Conservation (phyloP, 2,329 filamentous ascomycete genomes). For the Stachybotrys elegans region DNA sequence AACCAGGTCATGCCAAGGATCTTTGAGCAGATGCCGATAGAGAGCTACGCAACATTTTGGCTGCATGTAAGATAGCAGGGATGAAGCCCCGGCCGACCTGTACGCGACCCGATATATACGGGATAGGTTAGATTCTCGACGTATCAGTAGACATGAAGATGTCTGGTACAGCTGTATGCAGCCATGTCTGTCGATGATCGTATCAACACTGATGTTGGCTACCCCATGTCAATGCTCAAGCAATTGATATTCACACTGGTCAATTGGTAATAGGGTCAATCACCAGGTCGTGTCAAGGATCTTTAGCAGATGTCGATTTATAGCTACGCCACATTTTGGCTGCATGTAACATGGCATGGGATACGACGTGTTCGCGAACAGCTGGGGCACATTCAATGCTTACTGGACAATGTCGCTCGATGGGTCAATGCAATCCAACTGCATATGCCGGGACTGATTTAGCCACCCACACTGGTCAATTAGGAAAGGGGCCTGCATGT, state of each 20-base stretch:
- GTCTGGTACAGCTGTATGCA: not conserved
- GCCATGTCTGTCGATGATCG: not conserved
- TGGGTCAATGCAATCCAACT: not conserved
- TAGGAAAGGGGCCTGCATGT: not conserved
- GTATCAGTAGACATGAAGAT: not conserved
- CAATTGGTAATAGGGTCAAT: conserved; percentile 1
- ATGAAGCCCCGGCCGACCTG: not conserved
- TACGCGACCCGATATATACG: not conserved
- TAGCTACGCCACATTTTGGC: conserved; percentile 1
- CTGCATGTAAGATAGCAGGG: not conserved
- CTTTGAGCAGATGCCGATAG: not conserved
- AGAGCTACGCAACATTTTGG: not conserved
- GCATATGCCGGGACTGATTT: not conserved
- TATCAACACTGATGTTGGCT: not conserved
- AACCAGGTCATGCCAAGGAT: not conserved
- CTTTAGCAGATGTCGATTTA: not conserved
- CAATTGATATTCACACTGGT: not conserved
- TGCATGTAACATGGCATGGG: conserved; percentile 1
- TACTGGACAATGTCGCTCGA: not conserved
- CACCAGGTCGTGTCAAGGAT: not conserved
- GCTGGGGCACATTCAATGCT: not conserved
- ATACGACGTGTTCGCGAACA: not conserved
- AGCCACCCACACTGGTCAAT: not conserved
- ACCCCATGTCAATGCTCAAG: not conserved
- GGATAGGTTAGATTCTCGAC: not conserved